Base-by-base conservation (phyloP, 148 eudicot species). In the Fagopyrum tataricum region DNA sequence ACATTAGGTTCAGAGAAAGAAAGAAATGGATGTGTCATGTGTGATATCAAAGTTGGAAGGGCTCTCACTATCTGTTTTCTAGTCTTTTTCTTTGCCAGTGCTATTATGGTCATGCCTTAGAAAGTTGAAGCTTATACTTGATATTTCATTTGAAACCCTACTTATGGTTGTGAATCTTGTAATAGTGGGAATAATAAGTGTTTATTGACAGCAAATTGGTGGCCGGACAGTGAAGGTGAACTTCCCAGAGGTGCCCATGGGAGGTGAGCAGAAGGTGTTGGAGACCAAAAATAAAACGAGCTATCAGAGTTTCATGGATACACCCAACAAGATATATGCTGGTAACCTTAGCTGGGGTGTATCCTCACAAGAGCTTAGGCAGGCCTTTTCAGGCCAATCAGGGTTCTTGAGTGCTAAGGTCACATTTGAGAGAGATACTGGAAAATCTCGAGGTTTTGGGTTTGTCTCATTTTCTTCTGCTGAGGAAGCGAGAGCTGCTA, bases 241-340 rank as follows among this genome's bases (percentile, higher is more conserved):
- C 87, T 87, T 94, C 71, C 98, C 98, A 4, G 97, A 94, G 82
- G 97, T 94, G 67, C 98, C 98, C 72, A 85, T 82, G 74, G 98
- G 97, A 20, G 96, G 96, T 52, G 97, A 91, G 74, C 82, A 87
- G 75, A 91, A 91, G 84, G 85, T 89, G 12, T 87, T 87, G 84
- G 85, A 80, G 7, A 83, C 88, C 17, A 91, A 77, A 76, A 81
- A 84, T 62, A 81, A 81, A 47, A 83, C 74, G 80, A 82, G 77
- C 81, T 44, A 84, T 73, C 85, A 81, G 59, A 84, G 83, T 42
- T 94, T 85, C 70, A 81, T 91, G 44, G 97, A 94, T 52, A 91
- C 89, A 73, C 98, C 98, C 44, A 85, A 91, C 76, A 94, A 94
- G 81, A 31, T 94, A 66, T 94, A 91, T 74, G 97, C 89, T 2